Percentiles rank a stretch among this genome's conserved stretches.
phyloP scores from a whole-genome alignment of 2,329 filamentous ascomycete genomes.

The Proliferodiscus dingleyae region DNA sequence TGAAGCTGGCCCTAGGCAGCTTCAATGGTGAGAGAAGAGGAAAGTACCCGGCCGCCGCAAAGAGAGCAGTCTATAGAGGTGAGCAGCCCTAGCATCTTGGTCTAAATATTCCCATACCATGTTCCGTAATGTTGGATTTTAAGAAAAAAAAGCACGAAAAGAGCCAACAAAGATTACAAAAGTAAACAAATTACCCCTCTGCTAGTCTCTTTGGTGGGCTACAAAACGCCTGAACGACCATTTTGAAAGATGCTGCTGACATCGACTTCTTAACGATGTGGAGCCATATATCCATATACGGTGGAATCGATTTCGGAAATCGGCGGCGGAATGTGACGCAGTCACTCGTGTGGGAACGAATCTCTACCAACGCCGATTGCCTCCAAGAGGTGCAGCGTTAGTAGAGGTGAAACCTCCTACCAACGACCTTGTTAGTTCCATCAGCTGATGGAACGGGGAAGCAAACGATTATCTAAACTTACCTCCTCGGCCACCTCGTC shows the following conservation, averaged over 20 bases:
- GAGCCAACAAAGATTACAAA: slow-evolving; percentile 14
- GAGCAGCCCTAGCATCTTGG: slow-evolving; percentile 8
- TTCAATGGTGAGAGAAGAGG: neutral
- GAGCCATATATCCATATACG: slow-evolving; percentile 10
- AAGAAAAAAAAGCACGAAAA: slow-evolving; percentile 14
- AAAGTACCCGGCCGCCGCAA: neutral
- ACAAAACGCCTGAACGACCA: slow-evolving; percentile 31
- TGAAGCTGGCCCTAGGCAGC: neutral
- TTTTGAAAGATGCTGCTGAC: slow-evolving; percentile 24
- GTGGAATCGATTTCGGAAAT: slow-evolving; percentile 10
- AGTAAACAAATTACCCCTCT: slow-evolving; percentile 22
- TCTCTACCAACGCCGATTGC: slow-evolving; percentile 51
- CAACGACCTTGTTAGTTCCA: slow-evolving; percentile 34
- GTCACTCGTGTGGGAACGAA: slow-evolving; percentile 17
- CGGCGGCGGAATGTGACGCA: slow-evolving; percentile 7
- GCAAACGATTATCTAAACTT: slow-evolving; percentile 20
- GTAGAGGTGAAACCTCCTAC: slow-evolving; percentile 49
- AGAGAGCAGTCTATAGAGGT: neutral
- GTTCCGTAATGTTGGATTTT: slow-evolving; percentile 19
- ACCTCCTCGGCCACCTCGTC: slow-evolving; percentile 61
- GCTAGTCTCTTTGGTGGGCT: slow-evolving; percentile 20
- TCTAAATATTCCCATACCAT: slow-evolving; percentile 8
- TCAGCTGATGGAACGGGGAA: slow-evolving; percentile 31
- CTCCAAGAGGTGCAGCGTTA: slow-evolving; percentile 53
- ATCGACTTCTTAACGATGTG: slow-evolving; percentile 2